Conservation (phyloP, 2,329 filamentous ascomycete genomes). For the Diaporthe caulivora region DNA sequence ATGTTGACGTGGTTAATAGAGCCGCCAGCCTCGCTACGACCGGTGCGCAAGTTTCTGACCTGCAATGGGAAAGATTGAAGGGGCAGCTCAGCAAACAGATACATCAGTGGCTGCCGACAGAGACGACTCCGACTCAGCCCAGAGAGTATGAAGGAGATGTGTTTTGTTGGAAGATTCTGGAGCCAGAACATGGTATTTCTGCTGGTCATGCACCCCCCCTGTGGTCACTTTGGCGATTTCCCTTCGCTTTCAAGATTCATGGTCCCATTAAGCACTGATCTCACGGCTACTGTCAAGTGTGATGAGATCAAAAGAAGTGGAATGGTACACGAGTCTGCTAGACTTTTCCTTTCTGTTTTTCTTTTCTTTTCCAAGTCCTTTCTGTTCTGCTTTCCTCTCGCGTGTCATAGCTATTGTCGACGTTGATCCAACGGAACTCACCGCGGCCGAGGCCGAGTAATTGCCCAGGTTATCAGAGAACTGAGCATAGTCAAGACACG, state of each 20-base stretch:
- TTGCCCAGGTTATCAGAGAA: no score
- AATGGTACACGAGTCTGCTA: no score
- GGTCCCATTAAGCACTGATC: no score
- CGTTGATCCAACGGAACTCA: no score
- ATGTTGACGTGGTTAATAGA: neutral
- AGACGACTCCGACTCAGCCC: neutral
- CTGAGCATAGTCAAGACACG: neutral
- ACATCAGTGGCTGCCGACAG: neutral
- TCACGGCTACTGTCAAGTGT: neutral
- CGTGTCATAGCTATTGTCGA: no score
- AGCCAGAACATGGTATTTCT: neutral
- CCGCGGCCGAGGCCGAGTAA: no score
- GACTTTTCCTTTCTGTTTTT: no score
- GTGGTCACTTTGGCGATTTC: no score
- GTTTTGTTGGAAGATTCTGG: neutral
- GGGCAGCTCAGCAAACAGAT: neutral
- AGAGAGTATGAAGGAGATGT: neutral
- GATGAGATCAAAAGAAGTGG: neutral
- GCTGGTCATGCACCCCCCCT: neutral
- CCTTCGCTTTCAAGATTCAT: no score
- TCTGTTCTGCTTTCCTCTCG: no score
- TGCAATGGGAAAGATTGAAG: neutral
- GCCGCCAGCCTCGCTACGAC: neutral
- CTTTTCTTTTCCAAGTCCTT: no score
- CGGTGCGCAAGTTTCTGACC: neutral